These are phyloP conservation scores for Arthrobotrys megalospora DNA, from an alignment of 2,329 filamentous ascomycete genomes.

Conservation along the genomic window DNA sequence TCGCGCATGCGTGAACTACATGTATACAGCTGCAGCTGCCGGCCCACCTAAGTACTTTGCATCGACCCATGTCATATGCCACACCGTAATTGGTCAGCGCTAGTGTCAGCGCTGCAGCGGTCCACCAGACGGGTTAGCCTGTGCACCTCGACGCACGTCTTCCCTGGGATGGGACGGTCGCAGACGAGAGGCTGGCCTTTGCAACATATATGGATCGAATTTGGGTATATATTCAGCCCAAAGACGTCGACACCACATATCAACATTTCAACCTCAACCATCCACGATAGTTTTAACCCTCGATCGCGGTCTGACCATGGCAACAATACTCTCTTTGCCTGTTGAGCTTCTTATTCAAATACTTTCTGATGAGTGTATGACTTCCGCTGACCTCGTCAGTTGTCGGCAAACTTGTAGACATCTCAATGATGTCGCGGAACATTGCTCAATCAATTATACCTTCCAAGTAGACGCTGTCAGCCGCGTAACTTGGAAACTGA, in stretches of 20 bases:
- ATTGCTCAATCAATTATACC: conserved; percentile 13
- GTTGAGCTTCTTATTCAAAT: conserved; percentile 25
- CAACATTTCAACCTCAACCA: neutral
- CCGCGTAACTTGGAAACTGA: conserved; percentile 14
- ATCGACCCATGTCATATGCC: neutral
- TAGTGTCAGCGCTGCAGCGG: neutral
- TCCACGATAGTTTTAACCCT: neutral
- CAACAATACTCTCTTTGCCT: conserved; percentile 12
- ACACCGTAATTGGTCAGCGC: neutral
- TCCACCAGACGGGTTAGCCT: neutral
- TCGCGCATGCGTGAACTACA: too few species aligned
- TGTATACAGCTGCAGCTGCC: too few species aligned
- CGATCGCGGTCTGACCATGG: neutral
- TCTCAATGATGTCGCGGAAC: conserved; percentile 7
- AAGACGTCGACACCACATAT: neutral
- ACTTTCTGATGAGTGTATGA: neutral
- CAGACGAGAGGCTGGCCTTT: neutral
- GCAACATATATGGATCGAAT: neutral
- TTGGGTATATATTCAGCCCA: neutral
- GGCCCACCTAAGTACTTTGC: neutral
- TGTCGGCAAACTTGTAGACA: conserved; percentile 6
- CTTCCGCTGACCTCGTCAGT: neutral
- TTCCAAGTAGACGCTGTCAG: conserved; percentile 18
- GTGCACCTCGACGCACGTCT: neutral
- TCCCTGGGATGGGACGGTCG: neutral